Conservation (phyloP, 176 grass and related monocot genomes). For the Urochloa ruziziensis region DNA sequence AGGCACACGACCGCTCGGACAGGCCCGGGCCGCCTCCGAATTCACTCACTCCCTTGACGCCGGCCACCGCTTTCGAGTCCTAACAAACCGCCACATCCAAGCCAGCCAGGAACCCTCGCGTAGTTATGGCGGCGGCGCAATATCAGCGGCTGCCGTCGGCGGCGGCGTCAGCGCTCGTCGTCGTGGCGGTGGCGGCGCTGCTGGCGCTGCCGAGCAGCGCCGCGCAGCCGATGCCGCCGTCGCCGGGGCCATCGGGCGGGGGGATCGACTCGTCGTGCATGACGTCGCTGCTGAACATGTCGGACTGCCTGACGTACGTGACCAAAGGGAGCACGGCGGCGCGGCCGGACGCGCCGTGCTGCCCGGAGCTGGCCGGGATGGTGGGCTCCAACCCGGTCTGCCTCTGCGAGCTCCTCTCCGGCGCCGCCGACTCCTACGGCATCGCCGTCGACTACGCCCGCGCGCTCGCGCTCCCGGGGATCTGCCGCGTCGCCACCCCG, state of each 20-base stretch:
- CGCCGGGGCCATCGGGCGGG: slow-evolving; percentile 28
- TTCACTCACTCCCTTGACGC: background rate
- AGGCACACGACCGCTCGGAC: background rate
- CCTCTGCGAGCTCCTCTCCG: slow-evolving; percentile 84
- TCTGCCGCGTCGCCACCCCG: slow-evolving; percentile 68
- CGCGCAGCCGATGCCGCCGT: no score
- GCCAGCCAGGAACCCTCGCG: background rate
- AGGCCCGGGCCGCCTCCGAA: background rate
- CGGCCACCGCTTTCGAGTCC: background rate
- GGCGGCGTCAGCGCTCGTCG: background rate
- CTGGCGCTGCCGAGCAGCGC: no score
- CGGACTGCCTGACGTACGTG: slow-evolving; percentile 81
- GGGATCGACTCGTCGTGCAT: slow-evolving; percentile 42
- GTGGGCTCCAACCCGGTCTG: slow-evolving; percentile 65
- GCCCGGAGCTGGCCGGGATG: slow-evolving; percentile 78
- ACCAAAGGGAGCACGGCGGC: slow-evolving; percentile 51
- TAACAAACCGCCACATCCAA: no score
- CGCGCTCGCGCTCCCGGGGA: slow-evolving; percentile 62
- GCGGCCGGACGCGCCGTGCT: slow-evolving; percentile 62
- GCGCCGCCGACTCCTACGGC: slow-evolving; percentile 61
- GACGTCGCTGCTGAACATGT: slow-evolving; percentile 64
- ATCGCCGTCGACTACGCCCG: slow-evolving; percentile 69
- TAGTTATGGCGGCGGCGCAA: slow-evolving; percentile 22
- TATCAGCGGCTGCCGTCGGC: background rate
- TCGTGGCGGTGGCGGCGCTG: background rate